phyloP scores from a whole-genome alignment of 495 filamentous ascomycete species.

The Hypoxylon crocopeplum region DNA sequence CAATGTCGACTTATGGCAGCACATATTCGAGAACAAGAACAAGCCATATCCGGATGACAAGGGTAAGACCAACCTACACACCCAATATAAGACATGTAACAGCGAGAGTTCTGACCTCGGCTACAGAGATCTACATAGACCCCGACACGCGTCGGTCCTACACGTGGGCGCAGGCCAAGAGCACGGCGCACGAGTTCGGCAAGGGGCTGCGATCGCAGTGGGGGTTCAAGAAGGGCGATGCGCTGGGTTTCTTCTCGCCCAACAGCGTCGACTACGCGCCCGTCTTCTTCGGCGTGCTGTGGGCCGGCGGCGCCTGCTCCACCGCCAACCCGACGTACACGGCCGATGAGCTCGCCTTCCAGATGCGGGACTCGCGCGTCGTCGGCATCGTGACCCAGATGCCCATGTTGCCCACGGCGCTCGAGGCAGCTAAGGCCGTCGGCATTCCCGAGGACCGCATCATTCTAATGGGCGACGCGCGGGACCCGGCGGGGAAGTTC shows the following conservation, averaged over 20 bases:
- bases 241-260: constrained; percentile 71
- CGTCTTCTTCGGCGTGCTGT: constrained; percentile 79
- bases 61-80: constrained; percentile 49
- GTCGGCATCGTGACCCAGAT: constrained; percentile 76
- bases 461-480: constrained; percentile 78
- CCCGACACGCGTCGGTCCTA: constrained; percentile 74
- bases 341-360: constrained; percentile 83
- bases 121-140: constrained; percentile 79
- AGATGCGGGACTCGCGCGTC: constrained; percentile 81
- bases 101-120: constrained; percentile 14
- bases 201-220: constrained; percentile 73
- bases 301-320: constrained; percentile 81
- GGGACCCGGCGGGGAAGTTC: constrained; percentile 62
- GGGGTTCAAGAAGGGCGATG: constrained; percentile 83
- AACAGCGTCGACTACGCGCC: constrained; percentile 77
- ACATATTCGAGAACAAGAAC: constrained; percentile 80
- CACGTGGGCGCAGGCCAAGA: constrained; percentile 76
- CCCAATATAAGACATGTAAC: too few species aligned
- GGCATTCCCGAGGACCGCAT: constrained; percentile 72
- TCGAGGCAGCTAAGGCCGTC: constrained; percentile 69
- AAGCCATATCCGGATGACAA: constrained; percentile 71
- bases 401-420: constrained; percentile 65
- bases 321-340: constrained; percentile 92
- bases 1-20: constrained; percentile 71
- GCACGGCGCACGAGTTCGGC: constrained; percentile 77